A percentile compares a stretch with the other conserved stretches of the same genome.
Evolutionary conservation across 768 basidiomycete species (phyloP).

Genomic region (Tulasnella sp.): DNA sequence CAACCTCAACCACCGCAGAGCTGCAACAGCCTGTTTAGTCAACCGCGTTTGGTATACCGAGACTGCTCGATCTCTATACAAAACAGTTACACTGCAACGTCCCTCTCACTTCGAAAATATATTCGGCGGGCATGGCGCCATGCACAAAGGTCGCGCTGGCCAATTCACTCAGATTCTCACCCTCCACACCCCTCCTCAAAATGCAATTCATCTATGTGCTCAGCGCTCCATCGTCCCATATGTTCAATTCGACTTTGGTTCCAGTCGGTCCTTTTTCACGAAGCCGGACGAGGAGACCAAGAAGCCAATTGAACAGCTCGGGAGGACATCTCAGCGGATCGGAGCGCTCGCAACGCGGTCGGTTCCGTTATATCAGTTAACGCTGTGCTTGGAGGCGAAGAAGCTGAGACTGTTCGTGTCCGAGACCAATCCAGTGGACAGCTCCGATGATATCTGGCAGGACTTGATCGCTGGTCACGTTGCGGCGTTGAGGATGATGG

Average conservation of each 20-base stretch:
- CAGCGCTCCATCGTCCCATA: conserved; percentile 3
- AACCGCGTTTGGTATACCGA: conserved; percentile 8
- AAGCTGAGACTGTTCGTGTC: conserved; percentile 12
- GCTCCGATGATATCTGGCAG: conserved; percentile 8
- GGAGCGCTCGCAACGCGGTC: conserved; percentile 6
- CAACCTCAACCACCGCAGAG: neutral
- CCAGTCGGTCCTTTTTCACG: conserved; percentile 2
- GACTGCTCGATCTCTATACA: neutral
- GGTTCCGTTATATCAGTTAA: conserved; percentile 10
- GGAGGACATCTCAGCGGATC: neutral
- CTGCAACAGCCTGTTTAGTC: conserved; percentile 5
- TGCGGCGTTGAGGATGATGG: conserved; percentile 15
- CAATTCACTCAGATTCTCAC: neutral
- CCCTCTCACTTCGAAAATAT: conserved; percentile 1
- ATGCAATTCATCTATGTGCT: neutral
- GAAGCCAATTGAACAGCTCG: neutral
- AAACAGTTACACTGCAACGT: neutral
- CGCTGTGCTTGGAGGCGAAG: conserved; percentile 1
- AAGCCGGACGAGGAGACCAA: neutral
- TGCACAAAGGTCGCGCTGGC: neutral
- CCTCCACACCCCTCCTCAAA: neutral
- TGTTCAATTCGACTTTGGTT: conserved; percentile 12
- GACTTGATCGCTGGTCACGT: conserved; percentile 15
- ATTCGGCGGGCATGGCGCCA: neutral
- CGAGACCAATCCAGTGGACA: neutral